Evolutionary conservation across 305 asterid genomes (phyloP).

Genomic region (Rubia balearica): DNA sequence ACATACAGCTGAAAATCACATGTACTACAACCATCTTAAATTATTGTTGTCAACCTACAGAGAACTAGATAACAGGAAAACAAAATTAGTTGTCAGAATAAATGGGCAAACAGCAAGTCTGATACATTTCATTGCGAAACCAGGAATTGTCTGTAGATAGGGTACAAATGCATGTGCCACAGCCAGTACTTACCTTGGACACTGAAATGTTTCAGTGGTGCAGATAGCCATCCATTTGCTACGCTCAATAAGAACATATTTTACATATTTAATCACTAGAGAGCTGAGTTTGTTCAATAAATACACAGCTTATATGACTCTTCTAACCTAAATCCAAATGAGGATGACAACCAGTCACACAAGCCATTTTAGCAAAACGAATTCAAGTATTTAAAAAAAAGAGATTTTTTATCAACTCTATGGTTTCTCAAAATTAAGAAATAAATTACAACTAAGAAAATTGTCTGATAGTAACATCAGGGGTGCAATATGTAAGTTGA

Average conservation of each 20-base stretch:
- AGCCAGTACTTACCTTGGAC: conserved; percentile 1
- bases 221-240: background rate
- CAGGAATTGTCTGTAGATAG: background rate
- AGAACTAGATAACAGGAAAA: background rate
- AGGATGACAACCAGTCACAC: background rate
- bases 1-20: too few species aligned
- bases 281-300: background rate
- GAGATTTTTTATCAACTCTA: background rate
- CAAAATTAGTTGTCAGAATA: background rate
- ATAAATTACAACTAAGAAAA: background rate
- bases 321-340: background rate
- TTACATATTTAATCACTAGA: background rate
- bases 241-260: background rate
- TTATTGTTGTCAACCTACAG: background rate
- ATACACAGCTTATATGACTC: background rate
- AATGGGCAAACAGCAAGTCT: background rate
- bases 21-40: too few species aligned
- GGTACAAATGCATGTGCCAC: background rate
- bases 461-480: background rate
- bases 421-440: background rate
- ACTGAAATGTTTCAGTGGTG: background rate
- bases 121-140: background rate
- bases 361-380: background rate
- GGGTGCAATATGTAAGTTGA: background rate
- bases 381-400: background rate